These are phyloP conservation scores for Leccinum olivaceopallidum DNA, from an alignment of 768 basidiomycete species.

Conservation along the genomic window DNA sequence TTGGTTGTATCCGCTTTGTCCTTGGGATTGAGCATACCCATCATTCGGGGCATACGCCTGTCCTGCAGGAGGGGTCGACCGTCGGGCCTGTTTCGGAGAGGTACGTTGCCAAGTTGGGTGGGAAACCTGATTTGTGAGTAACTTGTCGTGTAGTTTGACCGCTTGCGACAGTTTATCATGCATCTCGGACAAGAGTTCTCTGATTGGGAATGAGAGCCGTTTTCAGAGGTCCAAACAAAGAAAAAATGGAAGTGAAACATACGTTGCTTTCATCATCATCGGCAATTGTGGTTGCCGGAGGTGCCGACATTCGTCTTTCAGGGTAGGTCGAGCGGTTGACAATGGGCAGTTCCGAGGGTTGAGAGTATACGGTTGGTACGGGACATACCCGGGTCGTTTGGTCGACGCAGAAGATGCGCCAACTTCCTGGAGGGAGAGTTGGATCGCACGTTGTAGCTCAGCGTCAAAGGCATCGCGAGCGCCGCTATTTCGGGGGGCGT, in stretches of 20 bases:
- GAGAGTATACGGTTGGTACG: constrained; percentile 44
- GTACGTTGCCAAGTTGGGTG: constrained; percentile 62
- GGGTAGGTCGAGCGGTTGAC: constrained; percentile 58
- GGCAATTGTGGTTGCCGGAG: constrained; percentile 25
- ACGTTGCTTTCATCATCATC: constrained; percentile 90
- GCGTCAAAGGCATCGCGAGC: constrained; percentile 71
- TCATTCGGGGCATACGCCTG: constrained; percentile 14
- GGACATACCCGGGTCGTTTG: constrained; percentile 66
- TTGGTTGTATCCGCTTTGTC: constrained; percentile 36
- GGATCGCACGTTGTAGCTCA: constrained; percentile 91
- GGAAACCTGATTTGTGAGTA: constrained; percentile 81
- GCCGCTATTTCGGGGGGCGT: constrained; percentile 52
- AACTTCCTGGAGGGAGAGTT: constrained; percentile 83
- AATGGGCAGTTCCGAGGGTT: constrained; percentile 65
- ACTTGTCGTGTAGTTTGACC: constrained; percentile 86
- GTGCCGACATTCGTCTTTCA: constrained; percentile 18
- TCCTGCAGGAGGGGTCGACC: constrained; percentile 30
- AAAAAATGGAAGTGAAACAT: constrained; percentile 29
- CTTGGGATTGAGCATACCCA: constrained; percentile 34
- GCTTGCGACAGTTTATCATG: constrained; percentile 91
- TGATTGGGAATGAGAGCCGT: neutral
- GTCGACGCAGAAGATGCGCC: constrained; percentile 44
- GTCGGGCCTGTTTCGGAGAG: constrained; percentile 20
- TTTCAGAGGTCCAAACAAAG: neutral
- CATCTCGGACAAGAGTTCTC: constrained; percentile 91